phyloP scores from a whole-genome alignment of 768 basidiomycete genomes.

The Suillus cothurnatus region DNA sequence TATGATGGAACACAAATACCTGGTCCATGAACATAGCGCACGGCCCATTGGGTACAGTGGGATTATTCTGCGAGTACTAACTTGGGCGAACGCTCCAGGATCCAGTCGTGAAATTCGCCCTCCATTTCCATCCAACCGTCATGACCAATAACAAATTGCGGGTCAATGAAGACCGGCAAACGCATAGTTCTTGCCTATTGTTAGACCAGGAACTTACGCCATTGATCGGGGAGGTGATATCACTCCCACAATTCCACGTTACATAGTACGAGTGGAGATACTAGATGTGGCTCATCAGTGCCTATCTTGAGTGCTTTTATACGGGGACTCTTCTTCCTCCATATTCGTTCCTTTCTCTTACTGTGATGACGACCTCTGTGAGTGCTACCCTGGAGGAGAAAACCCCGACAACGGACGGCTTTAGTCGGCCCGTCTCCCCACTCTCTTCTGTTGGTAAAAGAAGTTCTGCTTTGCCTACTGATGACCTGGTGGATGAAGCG shows the following conservation, averaged over 20 bases:
- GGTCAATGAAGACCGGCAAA: no score
- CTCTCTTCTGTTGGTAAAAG: slow-evolving; percentile 5
- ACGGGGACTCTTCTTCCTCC: background rate
- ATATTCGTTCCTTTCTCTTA: background rate
- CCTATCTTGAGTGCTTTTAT: background rate
- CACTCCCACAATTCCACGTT: background rate
- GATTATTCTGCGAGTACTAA: background rate
- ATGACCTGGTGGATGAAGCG: slow-evolving; percentile 14
- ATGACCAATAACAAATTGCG: no score
- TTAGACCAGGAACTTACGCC: background rate
- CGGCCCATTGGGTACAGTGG: background rate
- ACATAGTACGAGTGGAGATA: background rate
- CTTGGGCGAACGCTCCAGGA: background rate
- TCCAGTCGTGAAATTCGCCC: background rate
- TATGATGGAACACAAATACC: background rate
- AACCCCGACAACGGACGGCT: no score
- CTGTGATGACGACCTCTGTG: background rate
- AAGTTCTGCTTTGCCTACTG: background rate
- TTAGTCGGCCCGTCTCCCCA: background rate
- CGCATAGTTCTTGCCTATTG: background rate
- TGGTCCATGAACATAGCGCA: background rate
- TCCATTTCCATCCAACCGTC: background rate
- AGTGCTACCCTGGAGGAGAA: background rate
- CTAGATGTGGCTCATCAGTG: background rate
- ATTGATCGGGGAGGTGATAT: background rate